Base-by-base conservation (phyloP, 2,329 filamentous ascomycete species). In the Claviceps quebecensis region DNA sequence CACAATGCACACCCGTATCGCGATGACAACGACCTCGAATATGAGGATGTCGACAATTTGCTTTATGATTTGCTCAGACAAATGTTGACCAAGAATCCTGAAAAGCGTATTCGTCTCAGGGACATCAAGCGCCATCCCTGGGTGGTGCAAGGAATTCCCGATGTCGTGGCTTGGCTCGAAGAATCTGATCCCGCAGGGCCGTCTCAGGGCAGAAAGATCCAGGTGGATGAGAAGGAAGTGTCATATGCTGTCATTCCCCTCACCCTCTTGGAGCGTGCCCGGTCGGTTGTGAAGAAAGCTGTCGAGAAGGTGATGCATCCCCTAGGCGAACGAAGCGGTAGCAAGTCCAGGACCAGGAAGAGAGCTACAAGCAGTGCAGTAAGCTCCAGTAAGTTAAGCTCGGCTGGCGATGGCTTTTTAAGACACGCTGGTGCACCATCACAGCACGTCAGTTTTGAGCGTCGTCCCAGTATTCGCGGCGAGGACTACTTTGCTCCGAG, bases 61-160 rank as follows among this genome's bases (percentile, higher is more conserved):
- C 71, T 98, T 8, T 76, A 82, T 50, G 87, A 98, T 63, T 74
- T 98, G 13, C 69, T 98, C 29, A 75, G 72, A 47, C 80, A 83
- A 57, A 82, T 98, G 70, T 76, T 98, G 53, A 83, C 78, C 58
- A 98, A 97, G 69, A 88, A 97, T 61, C 90, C 91, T 1, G 77
- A 86, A 34, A 83, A 90, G 67, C 83, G 93, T 40, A 96, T 98
- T 60, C 86, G 87, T 7, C 73, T 98, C 49, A 82, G 84, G 54
- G 91, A 96, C 59, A 91, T 97, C 60, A 97, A 97, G 66, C 84
- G 86, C 54, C 93, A 98, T 63, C 83, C 84, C 5, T 98, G 93
- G 93, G 84, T 97, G 16, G 74, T 91, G 1, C 74, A 83, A 53
- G 89, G 85, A 56, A 78, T 97, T 45, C 71, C 79, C 37, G 84